Percentiles rank a stretch among this genome's conserved stretches.
phyloP scores from a whole-genome alignment of 441 rosid species.

The Francoa sonchifolia region DNA sequence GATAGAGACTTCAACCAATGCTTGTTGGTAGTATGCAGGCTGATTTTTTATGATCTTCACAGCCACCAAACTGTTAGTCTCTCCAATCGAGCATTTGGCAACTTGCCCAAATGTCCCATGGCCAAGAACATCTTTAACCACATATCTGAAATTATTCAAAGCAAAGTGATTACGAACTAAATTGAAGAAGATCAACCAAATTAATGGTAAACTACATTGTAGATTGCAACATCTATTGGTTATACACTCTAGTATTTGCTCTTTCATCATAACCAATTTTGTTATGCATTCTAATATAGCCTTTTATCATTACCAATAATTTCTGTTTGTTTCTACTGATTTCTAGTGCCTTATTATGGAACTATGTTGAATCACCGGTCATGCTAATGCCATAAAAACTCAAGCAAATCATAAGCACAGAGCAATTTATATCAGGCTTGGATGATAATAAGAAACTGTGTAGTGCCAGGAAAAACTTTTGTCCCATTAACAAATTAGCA shows the following conservation, averaged over 20 bases:
- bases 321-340: not conserved
- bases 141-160: constrained; percentile 44
- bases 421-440: too few species aligned
- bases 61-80: constrained; percentile 65
- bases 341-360: too few species aligned
- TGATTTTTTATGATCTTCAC: constrained; percentile 94
- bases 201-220: constrained; percentile 1
- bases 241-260: too few species aligned
- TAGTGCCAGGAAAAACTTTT: too few species aligned
- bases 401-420: too few species aligned
- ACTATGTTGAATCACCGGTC: too few species aligned
- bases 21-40: constrained; percentile 98
- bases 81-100: constrained; percentile 93
- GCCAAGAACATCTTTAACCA: constrained; percentile 98
- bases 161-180: not conserved
- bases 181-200: not conserved
- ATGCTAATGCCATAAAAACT: too few species aligned
- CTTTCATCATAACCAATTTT: too few species aligned
- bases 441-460: too few species aligned
- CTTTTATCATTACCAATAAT: not conserved
- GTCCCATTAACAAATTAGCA: too few species aligned
- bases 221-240: too few species aligned
- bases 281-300: too few species aligned
- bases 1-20: constrained; percentile 97
- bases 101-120: constrained; percentile 99